Base-by-base conservation (phyloP, 805 yeast genomes). In the Martiniozyma abietophila region DNA sequence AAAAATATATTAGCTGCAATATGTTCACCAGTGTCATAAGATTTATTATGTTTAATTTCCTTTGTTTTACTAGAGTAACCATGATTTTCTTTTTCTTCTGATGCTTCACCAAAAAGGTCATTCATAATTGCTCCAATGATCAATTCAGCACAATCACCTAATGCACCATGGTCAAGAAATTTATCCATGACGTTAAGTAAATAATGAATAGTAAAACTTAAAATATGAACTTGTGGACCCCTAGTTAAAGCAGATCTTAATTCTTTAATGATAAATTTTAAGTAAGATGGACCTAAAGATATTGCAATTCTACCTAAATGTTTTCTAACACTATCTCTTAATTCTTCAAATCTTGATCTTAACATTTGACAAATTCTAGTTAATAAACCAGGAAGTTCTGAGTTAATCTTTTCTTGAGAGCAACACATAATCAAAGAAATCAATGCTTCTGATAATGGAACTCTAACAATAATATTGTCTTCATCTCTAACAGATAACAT, bases 11-110 rank as follows among this genome's bases (percentile, higher is more conserved):
- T 74, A 11, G 74, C 56, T 0, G 95, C 70, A 30, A 89, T 50
- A 14, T 85, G 61, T 57, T 88, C 95, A 18, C 80, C 94, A 5
- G 92, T 74, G 46, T 92, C 97, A 51, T 63, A 81, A 63, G 95
- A 80, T 59, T 85, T 85, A 50, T 83, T 84, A 44, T 75, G 78
- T 53, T 85, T 88, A 23, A 92, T 89, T 62, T 89, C 98, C 47
- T 80, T 82, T 76, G 86, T 82, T 41, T 78, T 76, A 20, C 83
- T 77, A 34, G 71, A 72, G 50, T 92, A 89, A 14, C 86, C 95
- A 41, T 86, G 96, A 5, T 92, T 88, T 44, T 92, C 97, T 53
- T 92, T 89, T 50, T 92, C 97, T 50, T 80, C 80, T 23, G 95
- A 94, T 4, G 95, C 82, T 8, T 79, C 71, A 17, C 98, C 98